Percentiles rank a stretch among this genome's conserved stretches.
phyloP scores from a whole-genome alignment of 169 alveolate species.

The Plasmodium sp. region DNA sequence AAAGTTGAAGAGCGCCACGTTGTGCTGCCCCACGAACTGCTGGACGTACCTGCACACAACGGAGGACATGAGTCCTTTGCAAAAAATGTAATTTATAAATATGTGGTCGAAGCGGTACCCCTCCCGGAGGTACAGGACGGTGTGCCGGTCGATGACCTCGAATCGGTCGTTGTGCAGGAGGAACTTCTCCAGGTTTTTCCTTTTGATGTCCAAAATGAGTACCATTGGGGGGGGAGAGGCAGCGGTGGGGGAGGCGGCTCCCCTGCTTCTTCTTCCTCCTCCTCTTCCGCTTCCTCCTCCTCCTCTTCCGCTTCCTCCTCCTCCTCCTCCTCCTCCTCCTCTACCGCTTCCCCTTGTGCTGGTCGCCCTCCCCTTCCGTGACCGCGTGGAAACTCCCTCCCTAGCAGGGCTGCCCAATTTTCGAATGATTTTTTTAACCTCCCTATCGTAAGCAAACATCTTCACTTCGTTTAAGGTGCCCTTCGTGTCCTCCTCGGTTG shows the following conservation, averaged over 20 bases:
- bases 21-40: constrained; percentile 4
- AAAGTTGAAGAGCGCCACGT: constrained; percentile 29
- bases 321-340: background rate
- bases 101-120: constrained; percentile 16
- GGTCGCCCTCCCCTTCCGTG: background rate
- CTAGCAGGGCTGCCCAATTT: background rate
- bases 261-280: background rate
- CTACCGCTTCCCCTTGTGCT: background rate
- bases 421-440: background rate
- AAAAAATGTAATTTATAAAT: constrained; percentile 36
- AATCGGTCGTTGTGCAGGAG: background rate
- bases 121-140: constrained; percentile 6
- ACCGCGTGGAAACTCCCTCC: background rate
- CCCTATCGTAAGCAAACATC: constrained; percentile 20
- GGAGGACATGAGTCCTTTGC: constrained; percentile 13
- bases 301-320: background rate
- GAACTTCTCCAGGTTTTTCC: constrained; percentile 21
- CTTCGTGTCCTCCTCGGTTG: background rate
- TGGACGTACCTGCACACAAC: background rate
- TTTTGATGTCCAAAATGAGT: constrained; percentile 26
- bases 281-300: no score
- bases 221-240: background rate
- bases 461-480: constrained; percentile 3
- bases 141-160: constrained; percentile 5
- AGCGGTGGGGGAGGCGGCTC: background rate